Base-by-base conservation (phyloP, 1,139 yeast species). In the Lipomyces yarrowii region DNA sequence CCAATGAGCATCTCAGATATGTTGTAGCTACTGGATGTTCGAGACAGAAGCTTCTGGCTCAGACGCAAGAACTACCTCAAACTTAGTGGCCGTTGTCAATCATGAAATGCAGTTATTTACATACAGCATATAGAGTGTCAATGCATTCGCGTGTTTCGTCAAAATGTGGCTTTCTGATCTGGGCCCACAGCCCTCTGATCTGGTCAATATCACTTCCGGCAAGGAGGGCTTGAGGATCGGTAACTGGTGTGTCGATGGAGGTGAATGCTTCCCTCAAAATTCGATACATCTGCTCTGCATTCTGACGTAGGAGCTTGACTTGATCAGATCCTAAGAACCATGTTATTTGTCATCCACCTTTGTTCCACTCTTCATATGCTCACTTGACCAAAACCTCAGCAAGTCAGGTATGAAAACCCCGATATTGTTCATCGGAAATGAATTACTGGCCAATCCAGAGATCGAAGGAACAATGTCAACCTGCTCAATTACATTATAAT, bases 381-480 rank as follows among this genome's bases (percentile, higher is more conserved):
- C 55, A 46, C 61, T 57, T 4, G 57, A 26, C 72, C 71, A 69
- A 8, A 69, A 61, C 13, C 33, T 51, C 30, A 71, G 57, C 39
- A 91, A 76, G 6, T 85, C 85, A 1, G 81, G 80, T 1, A 91
- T 83, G 6, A 93, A 74, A 0, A 89, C 82, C 0, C 99, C 99
- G 21, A 94, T 81, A 71, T 86, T 91, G 74, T 96, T 94, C 68
- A 85, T 87, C 0, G 99, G 99, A 39, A 92, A 87, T 0, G 97
- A 96, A 21, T 93, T 79, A 62, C 90, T 89, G 65, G 93, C 81
- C 7, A 94, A 78, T 2, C 87, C 80, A 0, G 96, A 82, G 56
- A 94, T 75, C 0, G 98, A 89, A 0, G 99, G 97, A 0, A 94
- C 97, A 30, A 94, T 72, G 76, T 94, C 99, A 35, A 91, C 86